These are phyloP conservation scores for Reticulascus tulasneorum DNA, from an alignment of 2,329 filamentous ascomycete genomes.

Conservation along the genomic window DNA sequence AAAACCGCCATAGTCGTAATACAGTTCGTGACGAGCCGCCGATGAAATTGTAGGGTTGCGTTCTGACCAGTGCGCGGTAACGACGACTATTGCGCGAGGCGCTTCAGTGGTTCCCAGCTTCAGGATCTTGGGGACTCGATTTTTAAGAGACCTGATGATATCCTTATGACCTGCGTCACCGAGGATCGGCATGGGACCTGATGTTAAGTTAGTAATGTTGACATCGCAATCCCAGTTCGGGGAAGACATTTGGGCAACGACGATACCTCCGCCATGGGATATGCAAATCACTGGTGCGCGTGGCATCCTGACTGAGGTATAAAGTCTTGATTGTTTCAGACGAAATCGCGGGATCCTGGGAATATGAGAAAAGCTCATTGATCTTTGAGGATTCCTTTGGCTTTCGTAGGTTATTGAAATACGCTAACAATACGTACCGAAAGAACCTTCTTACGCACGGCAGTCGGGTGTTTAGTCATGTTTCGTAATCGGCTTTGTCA, in stretches of 20 bases:
- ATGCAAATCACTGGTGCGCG: constrained; percentile 42
- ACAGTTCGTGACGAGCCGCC: constrained; percentile 39
- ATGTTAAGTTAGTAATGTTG: background rate
- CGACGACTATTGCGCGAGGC: constrained; percentile 48
- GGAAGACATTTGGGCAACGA: too few relatives aligned
- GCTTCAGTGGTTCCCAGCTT: constrained; percentile 46
- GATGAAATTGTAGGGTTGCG: constrained; percentile 47
- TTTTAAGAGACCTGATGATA: constrained; percentile 49
- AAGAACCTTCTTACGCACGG: too few relatives aligned
- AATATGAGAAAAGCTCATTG: too few relatives aligned
- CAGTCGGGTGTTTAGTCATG: too few relatives aligned
- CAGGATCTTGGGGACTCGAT: constrained; percentile 51
- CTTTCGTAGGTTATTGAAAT: too few relatives aligned
- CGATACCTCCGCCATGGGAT: constrained; percentile 44
- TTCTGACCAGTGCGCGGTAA: constrained; percentile 57
- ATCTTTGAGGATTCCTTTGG: too few relatives aligned
- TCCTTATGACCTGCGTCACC: constrained; percentile 48
- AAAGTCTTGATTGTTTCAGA: too few relatives aligned
- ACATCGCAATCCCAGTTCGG: too few relatives aligned
- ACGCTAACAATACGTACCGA: too few relatives aligned
- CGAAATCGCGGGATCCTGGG: too few relatives aligned
- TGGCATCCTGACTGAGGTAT: constrained; percentile 26
- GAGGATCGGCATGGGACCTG: constrained; percentile 55
- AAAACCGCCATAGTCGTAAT: constrained; percentile 59
- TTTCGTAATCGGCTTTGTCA: too few relatives aligned